Conservation (phyloP, 495 filamentous ascomycete genomes). For the Xylaria intraflava region DNA sequence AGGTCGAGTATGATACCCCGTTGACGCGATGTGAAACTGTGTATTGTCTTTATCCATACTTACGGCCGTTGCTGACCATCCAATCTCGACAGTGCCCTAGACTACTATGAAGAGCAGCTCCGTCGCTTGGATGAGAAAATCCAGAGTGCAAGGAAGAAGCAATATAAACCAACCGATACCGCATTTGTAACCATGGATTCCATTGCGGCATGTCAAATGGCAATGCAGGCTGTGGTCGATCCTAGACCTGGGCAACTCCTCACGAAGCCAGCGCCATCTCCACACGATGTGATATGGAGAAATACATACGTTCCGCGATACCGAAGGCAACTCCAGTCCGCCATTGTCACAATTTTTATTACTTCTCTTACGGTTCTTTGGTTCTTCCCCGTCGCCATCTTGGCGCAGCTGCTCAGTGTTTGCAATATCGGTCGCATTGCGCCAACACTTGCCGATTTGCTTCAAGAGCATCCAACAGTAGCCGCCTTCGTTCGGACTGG, state of each 20-base stretch:
- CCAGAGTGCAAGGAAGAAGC: constrained; percentile 58
- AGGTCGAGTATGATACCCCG: constrained; percentile 48
- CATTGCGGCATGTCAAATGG: constrained; percentile 87
- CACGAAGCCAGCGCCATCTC: constrained; percentile 78
- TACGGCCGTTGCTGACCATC: not conserved
- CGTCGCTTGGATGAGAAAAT: constrained; percentile 76
- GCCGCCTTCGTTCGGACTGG: constrained; percentile 78
- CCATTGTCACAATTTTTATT: constrained; percentile 77
- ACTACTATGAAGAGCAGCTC: constrained; percentile 87
- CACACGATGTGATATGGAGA: constrained; percentile 82
- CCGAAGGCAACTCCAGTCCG: constrained; percentile 65
- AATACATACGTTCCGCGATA: constrained; percentile 84
- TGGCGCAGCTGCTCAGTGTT: constrained; percentile 71
- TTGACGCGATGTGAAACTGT: not conserved
- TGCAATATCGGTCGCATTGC: constrained; percentile 68
- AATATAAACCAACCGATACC: constrained; percentile 68
- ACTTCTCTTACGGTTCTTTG: constrained; percentile 79
- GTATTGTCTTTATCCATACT: not conserved
- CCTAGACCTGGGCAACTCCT: constrained; percentile 79
- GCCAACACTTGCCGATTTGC: constrained; percentile 59
- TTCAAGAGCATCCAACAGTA: constrained; percentile 59
- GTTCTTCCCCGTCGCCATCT: constrained; percentile 73
- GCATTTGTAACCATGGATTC: constrained; percentile 98
- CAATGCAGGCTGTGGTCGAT: constrained; percentile 85
- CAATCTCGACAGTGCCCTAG: constrained; percentile 53